These are phyloP conservation scores for Echeveria elegans DNA, from an alignment of 164 flowering plant genomes.

Conservation along the genomic window DNA sequence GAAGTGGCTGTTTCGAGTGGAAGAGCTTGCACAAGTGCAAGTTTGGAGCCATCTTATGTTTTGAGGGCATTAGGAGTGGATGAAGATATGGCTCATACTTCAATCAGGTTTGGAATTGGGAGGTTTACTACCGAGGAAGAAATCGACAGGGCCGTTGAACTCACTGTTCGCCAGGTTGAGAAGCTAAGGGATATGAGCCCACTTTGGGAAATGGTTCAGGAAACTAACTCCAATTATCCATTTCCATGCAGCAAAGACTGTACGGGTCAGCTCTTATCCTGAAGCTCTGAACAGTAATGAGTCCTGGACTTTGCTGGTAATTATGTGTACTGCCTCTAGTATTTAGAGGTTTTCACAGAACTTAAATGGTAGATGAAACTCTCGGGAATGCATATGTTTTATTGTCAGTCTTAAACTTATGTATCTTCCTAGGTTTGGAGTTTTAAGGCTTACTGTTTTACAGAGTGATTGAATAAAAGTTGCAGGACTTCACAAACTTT, in stretches of 20 bases:
- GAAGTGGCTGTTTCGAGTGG: slow-evolving; percentile 97
- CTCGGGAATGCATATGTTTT: background rate
- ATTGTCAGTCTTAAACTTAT: background rate
- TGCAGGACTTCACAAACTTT: background rate
- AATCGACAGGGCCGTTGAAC: slow-evolving; percentile 76
- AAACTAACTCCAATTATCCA: slow-evolving; percentile 29
- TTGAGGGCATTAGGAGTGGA: slow-evolving; percentile 93
- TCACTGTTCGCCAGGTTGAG: slow-evolving; percentile 84
- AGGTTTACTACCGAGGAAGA: slow-evolving; percentile 91
- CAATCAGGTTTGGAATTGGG: slow-evolving; percentile 93
- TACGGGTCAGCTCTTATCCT: background rate
- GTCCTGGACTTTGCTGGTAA: background rate
- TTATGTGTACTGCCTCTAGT: background rate
- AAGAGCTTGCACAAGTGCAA: slow-evolving; percentile 93
- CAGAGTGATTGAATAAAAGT: background rate
- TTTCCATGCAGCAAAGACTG: background rate
- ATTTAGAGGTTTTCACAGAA: background rate
- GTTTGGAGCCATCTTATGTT: slow-evolving; percentile 94
- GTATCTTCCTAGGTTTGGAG: background rate
- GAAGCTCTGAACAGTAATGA: background rate
- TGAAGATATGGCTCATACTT: slow-evolving; percentile 98
- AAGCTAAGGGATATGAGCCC: slow-evolving; percentile 97
- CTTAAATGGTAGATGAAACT: background rate
- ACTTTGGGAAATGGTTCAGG: slow-evolving; percentile 94
- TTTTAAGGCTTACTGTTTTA: background rate